Evolutionary conservation across 345 rosid species (phyloP), one percentile per base, ranked within the genome.

Genomic region (Brassica napus): DNA sequence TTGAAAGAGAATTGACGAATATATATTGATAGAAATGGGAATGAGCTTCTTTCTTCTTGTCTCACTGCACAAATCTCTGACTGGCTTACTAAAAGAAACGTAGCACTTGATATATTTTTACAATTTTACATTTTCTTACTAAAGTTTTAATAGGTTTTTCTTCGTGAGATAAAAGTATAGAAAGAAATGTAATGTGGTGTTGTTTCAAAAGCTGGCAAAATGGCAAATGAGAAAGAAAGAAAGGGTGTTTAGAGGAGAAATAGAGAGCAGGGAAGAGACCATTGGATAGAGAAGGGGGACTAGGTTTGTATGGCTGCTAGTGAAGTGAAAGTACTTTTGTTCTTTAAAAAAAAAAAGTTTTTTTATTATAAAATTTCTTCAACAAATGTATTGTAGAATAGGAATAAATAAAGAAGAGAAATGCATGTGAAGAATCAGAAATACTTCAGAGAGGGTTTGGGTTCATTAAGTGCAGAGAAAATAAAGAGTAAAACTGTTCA

Each of bases 211-310:
- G 4, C 31, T 78, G 70, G 70, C 54, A 37, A 75, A 80, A 55
- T 69, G 55, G 75, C 52, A 30, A 37, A 80, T 75, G 76, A 74
- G 44, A 6, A 9, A 60, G 6, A 68, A 39, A 69, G 31, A 11
- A 52, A 80, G 83, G 75, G 83, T 74, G 34, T 35, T 68, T 58
- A 52, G 75, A 52, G 24, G 59, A 35, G 70, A 15, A 58, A 14
- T 74, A 74, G 71, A 74, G 79, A 74, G 66, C 75, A 80, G 30
- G 14, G 59, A 28, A 80, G 54, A 69, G 60, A 69, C 83, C 83
- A 79, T 74, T 79, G 83, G 79, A 74, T 74, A 80, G 68, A 79
- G 83, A 80, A 74, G 83, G 79, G 79, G 83, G 67, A 74, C 79
- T 80, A 62, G 72, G 75, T 74, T 80, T 80, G 75, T 80, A 62